Evolutionary conservation across 2,329 filamentous ascomycete species (phyloP), one percentile per base, ranked within the genome.

Genomic region (Dryadomyces quercivorus): DNA sequence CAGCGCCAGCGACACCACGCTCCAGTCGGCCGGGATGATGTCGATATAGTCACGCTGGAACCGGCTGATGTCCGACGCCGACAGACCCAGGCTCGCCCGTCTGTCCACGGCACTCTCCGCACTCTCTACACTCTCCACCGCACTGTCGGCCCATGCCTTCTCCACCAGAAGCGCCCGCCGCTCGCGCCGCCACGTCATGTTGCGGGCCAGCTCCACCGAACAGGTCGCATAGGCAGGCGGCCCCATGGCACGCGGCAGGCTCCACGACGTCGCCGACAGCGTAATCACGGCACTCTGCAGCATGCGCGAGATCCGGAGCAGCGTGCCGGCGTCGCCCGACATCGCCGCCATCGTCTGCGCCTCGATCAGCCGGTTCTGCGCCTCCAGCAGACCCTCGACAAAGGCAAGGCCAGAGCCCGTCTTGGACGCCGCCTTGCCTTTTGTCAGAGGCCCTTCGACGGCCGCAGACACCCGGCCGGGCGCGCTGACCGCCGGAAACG

Each of bases 41-140:
- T 96, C 87, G 51, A 96, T 77, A 61, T 90, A 95, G 48, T 91
- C 80, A 59, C 78, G 76, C 65, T 92, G 86, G 63, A 95, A 94
- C 26, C 75, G 74, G 46, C 73, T 69, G 62, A 82, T 76, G 59
- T 84, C 76, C 10, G 73, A 68, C 5, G 72, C 67, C 55, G 73
- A 65, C 36, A 51, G 31, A 44, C 36, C 22, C 50, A 45, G 12
- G 21, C 46, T 51, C 16, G 10, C 15, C 42, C 18, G 12, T 12
- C 46, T 7, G 31, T 18, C 36, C 4, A 40, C 10, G 12, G 36
- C 36, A 40, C 36, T 12, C 9, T 16, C 36, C 4, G 8, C 26
- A 8, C 4, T n/a, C n/a, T n/a, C 26, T 4, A 8, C 8, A 8
- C 26, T 31, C 26, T 31, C 26, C 4, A 31, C 26, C 8, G 26